phyloP scores from a whole-genome alignment of 768 basidiomycete genomes.

The Rhodotorula diobovata region DNA sequence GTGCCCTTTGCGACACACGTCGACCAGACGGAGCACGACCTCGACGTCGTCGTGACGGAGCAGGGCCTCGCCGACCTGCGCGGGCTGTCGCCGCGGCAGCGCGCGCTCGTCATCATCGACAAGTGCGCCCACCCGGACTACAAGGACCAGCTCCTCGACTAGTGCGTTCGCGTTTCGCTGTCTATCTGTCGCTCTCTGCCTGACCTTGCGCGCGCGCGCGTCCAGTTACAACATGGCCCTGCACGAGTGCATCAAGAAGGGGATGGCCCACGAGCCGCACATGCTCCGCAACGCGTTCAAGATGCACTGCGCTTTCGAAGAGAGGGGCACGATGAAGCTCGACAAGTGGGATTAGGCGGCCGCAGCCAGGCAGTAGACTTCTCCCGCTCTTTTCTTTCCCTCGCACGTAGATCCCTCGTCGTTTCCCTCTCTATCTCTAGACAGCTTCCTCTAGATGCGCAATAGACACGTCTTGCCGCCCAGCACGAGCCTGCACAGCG shows the following conservation, averaged over 20 bases:
- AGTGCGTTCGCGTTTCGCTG: neutral
- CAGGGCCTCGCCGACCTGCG: slow-evolving; percentile 45
- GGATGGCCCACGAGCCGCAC: slow-evolving; percentile 43
- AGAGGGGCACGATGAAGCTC: slow-evolving; percentile 45
- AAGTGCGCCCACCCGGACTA: slow-evolving; percentile 43
- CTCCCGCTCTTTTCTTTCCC: neutral
- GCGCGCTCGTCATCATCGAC: slow-evolving; percentile 43
- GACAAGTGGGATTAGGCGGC: slow-evolving; percentile 37
- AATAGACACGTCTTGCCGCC: too few species aligned
- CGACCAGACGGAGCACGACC: slow-evolving; percentile 42
- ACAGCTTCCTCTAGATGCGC: too few species aligned
- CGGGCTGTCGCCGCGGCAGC: slow-evolving; percentile 42
- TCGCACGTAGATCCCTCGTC: neutral
- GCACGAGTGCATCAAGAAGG: slow-evolving; percentile 42
- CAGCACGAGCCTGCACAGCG: too few species aligned
- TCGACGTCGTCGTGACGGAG: slow-evolving; percentile 43
- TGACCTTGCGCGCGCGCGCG: neutral
- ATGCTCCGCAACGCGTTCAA: slow-evolving; percentile 32
- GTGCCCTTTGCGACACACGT: slow-evolving; percentile 44
- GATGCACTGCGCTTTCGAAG: slow-evolving; percentile 27
- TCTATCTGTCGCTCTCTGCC: neutral
- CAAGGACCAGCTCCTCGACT: slow-evolving; percentile 41
- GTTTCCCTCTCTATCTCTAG: neutral
- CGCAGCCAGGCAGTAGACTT: too few species aligned
- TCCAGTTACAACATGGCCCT: slow-evolving; percentile 41